These are phyloP conservation scores for Sechiopsis laciniata DNA, from an alignment of 306 rosid species.

Conservation along the genomic window DNA sequence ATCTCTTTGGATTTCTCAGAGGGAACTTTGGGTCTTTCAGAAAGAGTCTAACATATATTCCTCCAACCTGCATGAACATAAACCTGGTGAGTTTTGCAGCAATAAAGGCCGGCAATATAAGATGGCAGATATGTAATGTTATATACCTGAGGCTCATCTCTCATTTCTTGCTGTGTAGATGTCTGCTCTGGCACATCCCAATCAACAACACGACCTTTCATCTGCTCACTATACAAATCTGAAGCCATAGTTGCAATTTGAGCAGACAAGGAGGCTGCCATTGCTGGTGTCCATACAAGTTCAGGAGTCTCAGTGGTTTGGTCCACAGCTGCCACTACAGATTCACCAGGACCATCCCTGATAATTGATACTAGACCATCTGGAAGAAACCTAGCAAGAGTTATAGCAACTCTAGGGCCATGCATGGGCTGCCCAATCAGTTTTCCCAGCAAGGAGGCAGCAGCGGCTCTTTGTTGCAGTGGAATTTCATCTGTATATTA, in stretches of 20 bases:
- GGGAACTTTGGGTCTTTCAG: constrained; percentile 98
- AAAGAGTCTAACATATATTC: constrained; percentile 88
- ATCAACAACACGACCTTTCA: constrained; percentile 93
- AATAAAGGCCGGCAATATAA: constrained; percentile 10
- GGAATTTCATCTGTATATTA: constrained; percentile 73
- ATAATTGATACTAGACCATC: constrained; percentile 91
- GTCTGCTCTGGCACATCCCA: constrained; percentile 99
- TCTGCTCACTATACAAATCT: constrained; percentile 78
- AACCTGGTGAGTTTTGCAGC: constrained; percentile 28
- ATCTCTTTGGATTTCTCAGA: constrained; percentile 94
- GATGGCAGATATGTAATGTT: constrained; percentile 18
- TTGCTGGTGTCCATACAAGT: constrained; percentile 98
- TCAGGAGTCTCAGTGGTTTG: constrained; percentile 97
- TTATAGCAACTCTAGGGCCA: constrained; percentile 95
- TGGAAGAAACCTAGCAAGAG: constrained; percentile 90
- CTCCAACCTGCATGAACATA: constrained; percentile 75
- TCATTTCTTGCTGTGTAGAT: constrained; percentile 96
- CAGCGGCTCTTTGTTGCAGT: constrained; percentile 90
- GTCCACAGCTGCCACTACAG: constrained; percentile 80
- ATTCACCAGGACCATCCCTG: constrained; percentile 99
- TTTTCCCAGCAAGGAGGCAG: constrained; percentile 94
- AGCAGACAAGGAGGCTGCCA: constrained; percentile 96
- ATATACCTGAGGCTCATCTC: constrained; percentile 97
- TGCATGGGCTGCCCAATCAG: constrained; percentile 98
- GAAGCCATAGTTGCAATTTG: constrained; percentile 89